Percentiles rank a stretch among this genome's conserved stretches.
Conservation (phyloP, 2,329 filamentous ascomycete species). For the Phyllosticta ampelicida region DNA sequence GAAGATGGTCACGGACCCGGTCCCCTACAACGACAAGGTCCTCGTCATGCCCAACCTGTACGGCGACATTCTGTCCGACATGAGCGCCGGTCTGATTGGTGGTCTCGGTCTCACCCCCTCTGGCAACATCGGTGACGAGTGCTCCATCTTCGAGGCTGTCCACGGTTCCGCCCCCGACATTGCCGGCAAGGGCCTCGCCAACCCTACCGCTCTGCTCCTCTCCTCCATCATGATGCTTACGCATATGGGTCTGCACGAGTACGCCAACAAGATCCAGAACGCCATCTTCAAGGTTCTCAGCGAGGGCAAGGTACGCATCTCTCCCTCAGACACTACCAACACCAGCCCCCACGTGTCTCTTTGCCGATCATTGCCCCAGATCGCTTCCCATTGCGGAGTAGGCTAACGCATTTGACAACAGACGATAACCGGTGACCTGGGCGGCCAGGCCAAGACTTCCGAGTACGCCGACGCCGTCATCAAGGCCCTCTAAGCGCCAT, state of each 20-base stretch:
- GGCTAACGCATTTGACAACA: constrained; percentile 20
- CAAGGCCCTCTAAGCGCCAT: constrained; percentile 36
- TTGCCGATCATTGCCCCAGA: constrained; percentile 13
- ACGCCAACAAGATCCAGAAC: constrained; percentile 81
- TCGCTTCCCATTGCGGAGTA: not conserved
- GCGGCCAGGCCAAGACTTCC: constrained; percentile 89
- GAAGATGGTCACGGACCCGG: constrained; percentile 94
- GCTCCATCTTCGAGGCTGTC: constrained; percentile 99
- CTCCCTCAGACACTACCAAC: not conserved
- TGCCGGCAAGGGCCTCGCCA: constrained; percentile 88
- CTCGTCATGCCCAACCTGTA: constrained; percentile 97
- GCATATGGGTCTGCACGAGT: constrained; percentile 83
- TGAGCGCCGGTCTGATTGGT: constrained; percentile 97
- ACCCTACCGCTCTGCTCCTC: constrained; percentile 91
- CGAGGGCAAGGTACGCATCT: constrained; percentile 67
- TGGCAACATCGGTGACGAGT: constrained; percentile 97
- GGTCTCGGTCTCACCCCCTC: constrained; percentile 95
- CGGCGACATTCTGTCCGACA: constrained; percentile 98
- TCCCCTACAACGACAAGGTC: constrained; percentile 98
- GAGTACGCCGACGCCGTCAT: constrained; percentile 95
- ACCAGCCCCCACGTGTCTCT: not conserved
- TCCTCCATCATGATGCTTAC: constrained; percentile 99
- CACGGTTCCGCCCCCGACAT: constrained; percentile 97
- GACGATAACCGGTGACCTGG: constrained; percentile 86
- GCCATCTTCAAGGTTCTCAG: constrained; percentile 91